Evolutionary conservation across 768 basidiomycete genomes (phyloP).

Genomic region (Boletus barrowsii): DNA sequence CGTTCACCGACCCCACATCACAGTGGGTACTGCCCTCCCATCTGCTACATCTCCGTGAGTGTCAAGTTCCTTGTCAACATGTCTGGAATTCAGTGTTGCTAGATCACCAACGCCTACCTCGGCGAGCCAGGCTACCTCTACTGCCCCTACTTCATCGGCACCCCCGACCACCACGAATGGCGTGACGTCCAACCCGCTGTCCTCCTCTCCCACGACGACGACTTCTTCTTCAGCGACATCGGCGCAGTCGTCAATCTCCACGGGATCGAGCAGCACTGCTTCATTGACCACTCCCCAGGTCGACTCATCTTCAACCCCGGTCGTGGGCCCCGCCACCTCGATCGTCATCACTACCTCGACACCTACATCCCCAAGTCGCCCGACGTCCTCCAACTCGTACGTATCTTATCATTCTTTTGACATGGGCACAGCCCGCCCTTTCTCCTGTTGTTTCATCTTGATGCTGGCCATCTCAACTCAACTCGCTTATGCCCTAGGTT

Average conservation of each 20-base stretch:
- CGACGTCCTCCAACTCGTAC: constrained; percentile 22
- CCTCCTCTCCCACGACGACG: not conserved
- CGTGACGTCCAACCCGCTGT: not conserved
- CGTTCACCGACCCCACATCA: not conserved
- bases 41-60: constrained; percentile 7
- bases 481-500: constrained; percentile 42
- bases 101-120: constrained; percentile 1
- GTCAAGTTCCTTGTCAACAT: not conserved
- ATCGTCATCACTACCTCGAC: not conserved
- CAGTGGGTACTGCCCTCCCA: fast-evolving
- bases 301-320: too few species aligned
- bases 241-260: constrained; percentile 1
- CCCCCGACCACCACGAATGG: constrained; percentile 4
- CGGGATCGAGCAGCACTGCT: not conserved
- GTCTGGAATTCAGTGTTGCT: not conserved
- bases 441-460: not conserved
- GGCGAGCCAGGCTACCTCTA: not conserved
- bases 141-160: not conserved
- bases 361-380: not conserved
- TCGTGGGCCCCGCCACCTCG: not conserved
- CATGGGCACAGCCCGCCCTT: not conserved
- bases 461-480: constrained; percentile 1
- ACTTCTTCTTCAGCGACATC: not conserved
- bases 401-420: constrained; percentile 3
- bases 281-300: not conserved